Evolutionary conservation across 495 filamentous ascomycete species (phyloP), one percentile per base, ranked within the genome.

Genomic region (Amorphotheca resinae): DNA sequence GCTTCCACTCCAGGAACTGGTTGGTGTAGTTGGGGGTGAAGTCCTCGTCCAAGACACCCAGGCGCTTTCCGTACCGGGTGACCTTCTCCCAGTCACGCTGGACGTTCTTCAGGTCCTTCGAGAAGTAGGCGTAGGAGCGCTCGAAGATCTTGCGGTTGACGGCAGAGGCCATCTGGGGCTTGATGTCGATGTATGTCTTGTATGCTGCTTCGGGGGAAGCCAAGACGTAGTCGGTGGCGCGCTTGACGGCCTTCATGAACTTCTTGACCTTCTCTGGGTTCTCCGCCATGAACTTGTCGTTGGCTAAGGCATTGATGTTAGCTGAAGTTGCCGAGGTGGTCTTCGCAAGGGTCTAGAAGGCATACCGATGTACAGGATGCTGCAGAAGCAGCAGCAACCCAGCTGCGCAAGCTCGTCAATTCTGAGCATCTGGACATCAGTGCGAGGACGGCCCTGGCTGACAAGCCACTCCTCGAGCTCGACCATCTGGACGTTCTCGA

Each of bases 351-450:
- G 7, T n/a, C 22, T 7, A 22, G 18, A 47, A 39, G 6, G 3
- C 36, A 2, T 62, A 54, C 65, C 65, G 41, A 83, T 83, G 67
- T 83, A 83, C 32, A 83, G 65, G 55, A 82, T 80, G 1, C 74
- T 76, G 64, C 77, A 80, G 70, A 81, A 82, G 66, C 78, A 83
- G 71, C 79, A 82, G 64, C 79, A 82, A 42, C 79, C 78, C 22
- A 81, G 61, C 56, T 80, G 74, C 44, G 77, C 78, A 33, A 83
- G 74, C 62, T 82, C 68, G 62, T 81, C 77, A 55, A 83, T 82
- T 54, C 77, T 76, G 16, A 82, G 69, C 77, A 82, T 83, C 59
- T 81, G 74, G 3, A 83, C 78, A 53, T 76, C 77, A 33, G 59
- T 63, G 53, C 67, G 70, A 38, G 73, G 69, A 2, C 76, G 76